Percentiles rank a stretch among this genome's conserved stretches.
Evolutionary conservation across 441 rosid species (phyloP).

Genomic region (Brassica hybrid): DNA sequence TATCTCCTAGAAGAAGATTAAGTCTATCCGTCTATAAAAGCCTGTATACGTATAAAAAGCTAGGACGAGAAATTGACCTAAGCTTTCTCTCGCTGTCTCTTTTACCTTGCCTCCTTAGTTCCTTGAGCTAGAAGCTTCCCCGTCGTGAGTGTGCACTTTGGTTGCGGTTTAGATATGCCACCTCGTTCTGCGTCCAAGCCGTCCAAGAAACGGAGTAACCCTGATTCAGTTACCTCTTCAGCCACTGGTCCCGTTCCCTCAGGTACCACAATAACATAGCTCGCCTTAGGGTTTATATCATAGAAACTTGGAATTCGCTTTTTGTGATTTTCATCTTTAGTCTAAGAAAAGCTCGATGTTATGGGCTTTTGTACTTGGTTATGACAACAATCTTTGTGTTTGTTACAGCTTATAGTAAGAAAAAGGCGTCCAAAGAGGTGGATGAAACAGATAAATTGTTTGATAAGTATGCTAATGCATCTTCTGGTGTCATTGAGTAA

Average conservation of each 20-base stretch:
- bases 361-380: neutral
- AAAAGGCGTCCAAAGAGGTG: conserved; percentile 79
- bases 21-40: neutral
- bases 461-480: conserved; percentile 62
- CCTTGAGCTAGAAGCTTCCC: neutral
- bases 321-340: too few species aligned
- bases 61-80: neutral
- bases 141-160: conserved; percentile 7
- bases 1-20: neutral
- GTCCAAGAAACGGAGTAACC: conserved; percentile 65
- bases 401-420: conserved; percentile 65
- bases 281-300: neutral
- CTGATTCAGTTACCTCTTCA: too few species aligned
- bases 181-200: conserved; percentile 64
- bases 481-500: conserved; percentile 84
- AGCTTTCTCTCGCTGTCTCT: neutral
- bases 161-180: conserved; percentile 56
- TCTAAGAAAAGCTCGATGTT: neutral
- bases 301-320: too few species aligned
- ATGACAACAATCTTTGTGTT: neutral
- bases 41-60: too few species aligned
- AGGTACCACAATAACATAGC: conserved; percentile 42
- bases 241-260: conserved; percentile 78
- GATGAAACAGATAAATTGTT: conserved; percentile 73
- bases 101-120: neutral